Evolutionary conservation across 116 monocot species (phyloP).

Genomic region (Dioscorea cayenensis): DNA sequence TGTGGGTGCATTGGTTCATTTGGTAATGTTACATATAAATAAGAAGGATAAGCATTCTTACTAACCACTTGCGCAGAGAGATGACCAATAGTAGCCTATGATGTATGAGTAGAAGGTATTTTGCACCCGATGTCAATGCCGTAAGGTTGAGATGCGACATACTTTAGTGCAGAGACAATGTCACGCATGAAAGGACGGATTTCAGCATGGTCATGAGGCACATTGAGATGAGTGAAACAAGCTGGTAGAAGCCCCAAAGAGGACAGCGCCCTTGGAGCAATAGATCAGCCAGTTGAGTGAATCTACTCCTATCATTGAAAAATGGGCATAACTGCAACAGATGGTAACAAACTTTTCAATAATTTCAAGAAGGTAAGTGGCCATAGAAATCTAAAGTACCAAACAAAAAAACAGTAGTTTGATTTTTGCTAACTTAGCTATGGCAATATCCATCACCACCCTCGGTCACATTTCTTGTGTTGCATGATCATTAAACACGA

Average conservation of each 20-base stretch:
- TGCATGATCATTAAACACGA: too few relatives aligned
- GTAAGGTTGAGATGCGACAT: neutral
- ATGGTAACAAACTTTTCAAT: neutral
- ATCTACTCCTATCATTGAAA: neutral
- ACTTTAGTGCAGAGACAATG: neutral
- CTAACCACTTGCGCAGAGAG: neutral
- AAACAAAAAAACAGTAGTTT: too few relatives aligned
- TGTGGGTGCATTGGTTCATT: neutral
- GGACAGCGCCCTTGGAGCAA: neutral
- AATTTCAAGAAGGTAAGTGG: neutral
- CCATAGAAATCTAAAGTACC: too few relatives aligned
- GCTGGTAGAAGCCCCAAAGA: neutral
- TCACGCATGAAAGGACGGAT: neutral
- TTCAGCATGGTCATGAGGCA: neutral
- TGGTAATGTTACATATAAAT: neutral
- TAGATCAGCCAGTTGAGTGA: constrained; percentile 3
- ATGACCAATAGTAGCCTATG: neutral
- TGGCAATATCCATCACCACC: too few relatives aligned
- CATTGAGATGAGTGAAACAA: neutral
- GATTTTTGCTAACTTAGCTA: too few relatives aligned
- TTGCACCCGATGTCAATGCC: neutral
- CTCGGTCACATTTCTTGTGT: too few relatives aligned
- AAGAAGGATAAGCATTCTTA: neutral
- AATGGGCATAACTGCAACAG: neutral
- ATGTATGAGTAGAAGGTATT: neutral